A percentile compares a stretch with the other conserved stretches of the same genome.
These are phyloP conservation scores for Coemansia sp. DNA, from an alignment of 192 early-diverging fungal species.

Conservation along the genomic window DNA sequence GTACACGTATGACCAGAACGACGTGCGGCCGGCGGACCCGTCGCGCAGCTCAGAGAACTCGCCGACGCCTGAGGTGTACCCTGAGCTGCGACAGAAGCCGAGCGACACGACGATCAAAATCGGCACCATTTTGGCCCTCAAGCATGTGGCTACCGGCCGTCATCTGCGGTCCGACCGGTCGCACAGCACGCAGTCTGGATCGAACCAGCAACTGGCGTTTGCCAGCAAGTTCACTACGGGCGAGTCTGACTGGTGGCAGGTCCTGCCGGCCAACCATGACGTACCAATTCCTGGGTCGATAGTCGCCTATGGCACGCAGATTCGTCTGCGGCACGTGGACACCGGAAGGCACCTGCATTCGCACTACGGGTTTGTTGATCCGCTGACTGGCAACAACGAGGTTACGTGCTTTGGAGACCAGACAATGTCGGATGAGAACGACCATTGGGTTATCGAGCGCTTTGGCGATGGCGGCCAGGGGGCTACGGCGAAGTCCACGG, in stretches of 20 bases:
- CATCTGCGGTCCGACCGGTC: conserved; percentile 28
- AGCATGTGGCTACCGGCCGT: conserved; percentile 48
- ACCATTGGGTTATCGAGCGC: conserved; percentile 57
- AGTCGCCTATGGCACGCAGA: conserved; percentile 49
- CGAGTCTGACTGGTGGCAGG: conserved; percentile 54
- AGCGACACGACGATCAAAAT: conserved; percentile 32
- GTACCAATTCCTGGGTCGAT: conserved; percentile 40
- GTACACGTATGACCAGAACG: conserved; percentile 32
- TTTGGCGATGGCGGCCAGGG: conserved; percentile 48
- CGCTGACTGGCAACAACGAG: conserved; percentile 56
- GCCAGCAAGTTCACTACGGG: conserved; percentile 42
- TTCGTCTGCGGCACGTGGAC: conserved; percentile 55
- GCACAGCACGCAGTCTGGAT: conserved; percentile 49
- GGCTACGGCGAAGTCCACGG: conserved; percentile 46
- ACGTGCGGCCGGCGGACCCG: conserved; percentile 29
- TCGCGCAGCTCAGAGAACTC: conserved; percentile 44
- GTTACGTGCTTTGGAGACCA: conserved; percentile 56
- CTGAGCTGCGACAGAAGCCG: conserved; percentile 37
- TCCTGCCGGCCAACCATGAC: conserved; percentile 50
- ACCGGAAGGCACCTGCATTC: conserved; percentile 58
- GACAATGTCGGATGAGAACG: conserved; percentile 53
- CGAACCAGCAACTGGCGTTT: conserved; percentile 57
- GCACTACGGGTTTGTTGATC: conserved; percentile 46
- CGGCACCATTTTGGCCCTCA: conserved; percentile 31
- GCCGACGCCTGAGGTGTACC: conserved; percentile 34